Evolutionary conservation across 495 filamentous ascomycete species (phyloP).

Genomic region (Podospora conica): DNA sequence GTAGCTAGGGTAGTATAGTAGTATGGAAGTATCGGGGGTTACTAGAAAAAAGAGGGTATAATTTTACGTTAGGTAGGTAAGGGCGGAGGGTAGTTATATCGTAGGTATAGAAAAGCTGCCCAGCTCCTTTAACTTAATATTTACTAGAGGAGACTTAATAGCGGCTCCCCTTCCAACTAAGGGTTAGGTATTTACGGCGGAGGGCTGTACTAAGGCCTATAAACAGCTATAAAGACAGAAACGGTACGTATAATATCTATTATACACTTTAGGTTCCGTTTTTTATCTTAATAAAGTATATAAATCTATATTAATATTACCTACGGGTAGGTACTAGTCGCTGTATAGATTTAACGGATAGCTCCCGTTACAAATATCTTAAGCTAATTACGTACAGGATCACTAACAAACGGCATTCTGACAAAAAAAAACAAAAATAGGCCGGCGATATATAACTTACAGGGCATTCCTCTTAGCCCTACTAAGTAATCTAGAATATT

Average conservation of each 20-base stretch:
- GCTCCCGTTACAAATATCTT: background rate
- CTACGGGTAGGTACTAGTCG: background rate
- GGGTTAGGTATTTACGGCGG: too few relatives aligned
- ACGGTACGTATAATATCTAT: background rate
- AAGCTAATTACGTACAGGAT: too few relatives aligned
- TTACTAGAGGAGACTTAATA: too few relatives aligned
- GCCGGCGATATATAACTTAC: too few relatives aligned
- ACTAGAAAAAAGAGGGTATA: background rate
- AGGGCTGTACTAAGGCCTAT: background rate
- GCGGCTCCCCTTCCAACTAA: too few relatives aligned
- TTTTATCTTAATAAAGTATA: background rate
- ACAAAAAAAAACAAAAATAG: too few relatives aligned
- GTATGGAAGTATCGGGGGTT: background rate
- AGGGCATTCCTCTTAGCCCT: too few relatives aligned
- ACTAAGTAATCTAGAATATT: too few relatives aligned
- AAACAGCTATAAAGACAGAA: background rate
- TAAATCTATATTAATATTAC: too few relatives aligned
- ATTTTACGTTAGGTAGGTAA: background rate
- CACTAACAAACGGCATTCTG: too few relatives aligned
- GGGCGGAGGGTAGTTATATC: too few relatives aligned
- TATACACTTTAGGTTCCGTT: background rate
- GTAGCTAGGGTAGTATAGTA: background rate
- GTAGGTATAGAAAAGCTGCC: background rate
- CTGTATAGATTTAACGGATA: too few relatives aligned
- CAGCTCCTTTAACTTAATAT: background rate